Conservation (phyloP, 495 filamentous ascomycete species). For the Tuber aestivum region DNA sequence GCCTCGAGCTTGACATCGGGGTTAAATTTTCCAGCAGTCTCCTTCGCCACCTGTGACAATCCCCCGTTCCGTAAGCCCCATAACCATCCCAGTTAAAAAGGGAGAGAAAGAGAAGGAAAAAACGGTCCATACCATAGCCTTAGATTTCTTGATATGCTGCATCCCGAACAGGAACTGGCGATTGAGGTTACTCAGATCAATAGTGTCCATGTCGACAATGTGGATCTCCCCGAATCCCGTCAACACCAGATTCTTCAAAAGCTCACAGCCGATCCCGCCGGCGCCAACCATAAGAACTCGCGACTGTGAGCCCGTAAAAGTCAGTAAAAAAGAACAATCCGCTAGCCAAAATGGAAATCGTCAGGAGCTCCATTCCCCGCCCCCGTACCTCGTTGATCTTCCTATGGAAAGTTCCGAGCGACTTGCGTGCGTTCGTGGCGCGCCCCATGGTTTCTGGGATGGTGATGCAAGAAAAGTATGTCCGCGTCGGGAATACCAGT, state of each 20-base stretch:
- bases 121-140: slow-evolving; percentile 66
- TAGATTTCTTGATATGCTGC: slow-evolving; percentile 96
- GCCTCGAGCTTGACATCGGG: slow-evolving; percentile 81
- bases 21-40: slow-evolving; percentile 85
- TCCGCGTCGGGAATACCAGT: slow-evolving; percentile 1
- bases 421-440: slow-evolving; percentile 56
- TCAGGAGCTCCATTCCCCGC: not conserved
- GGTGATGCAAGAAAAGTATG: slow-evolving; percentile 4
- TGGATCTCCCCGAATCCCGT: slow-evolving; percentile 92
- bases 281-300: slow-evolving; percentile 91
- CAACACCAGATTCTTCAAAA: slow-evolving; percentile 92
- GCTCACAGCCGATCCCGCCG: slow-evolving; percentile 94
- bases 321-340: not conserved
- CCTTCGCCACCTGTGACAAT: slow-evolving; percentile 74
- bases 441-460: slow-evolving; percentile 47
- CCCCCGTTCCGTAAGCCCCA: slow-evolving; percentile 34
- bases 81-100: not conserved
- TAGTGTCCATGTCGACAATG: slow-evolving; percentile 95
- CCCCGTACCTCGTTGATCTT: slow-evolving; percentile 60
- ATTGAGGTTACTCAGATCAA: slow-evolving; percentile 96
- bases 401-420: slow-evolving; percentile 56
- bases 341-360: not conserved
- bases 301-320: slow-evolving; percentile 53
- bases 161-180: slow-evolving; percentile 96
- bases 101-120: not conserved